A percentile compares a stretch with the other conserved stretches of the same genome.
Conservation (phyloP, 305 asterid species). For the Solanum aculeatissimum region DNA sequence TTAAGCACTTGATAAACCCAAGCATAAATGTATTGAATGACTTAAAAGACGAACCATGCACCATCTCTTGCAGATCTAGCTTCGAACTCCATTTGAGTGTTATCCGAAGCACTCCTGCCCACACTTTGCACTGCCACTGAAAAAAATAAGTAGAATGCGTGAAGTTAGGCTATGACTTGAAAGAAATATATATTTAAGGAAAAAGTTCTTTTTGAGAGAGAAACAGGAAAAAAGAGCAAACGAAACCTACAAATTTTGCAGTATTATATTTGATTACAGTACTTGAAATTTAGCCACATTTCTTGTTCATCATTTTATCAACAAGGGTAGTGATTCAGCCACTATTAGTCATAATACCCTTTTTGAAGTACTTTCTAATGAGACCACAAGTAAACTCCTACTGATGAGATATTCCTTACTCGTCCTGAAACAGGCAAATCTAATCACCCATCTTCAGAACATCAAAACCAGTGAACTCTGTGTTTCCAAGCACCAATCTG, state of each 20-base stretch:
- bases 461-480: not conserved
- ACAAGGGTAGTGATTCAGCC: not conserved
- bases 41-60: conserved; percentile 64
- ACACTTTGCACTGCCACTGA: conserved; percentile 38
- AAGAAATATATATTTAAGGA: not conserved
- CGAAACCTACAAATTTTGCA: not conserved
- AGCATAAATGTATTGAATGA: not conserved
- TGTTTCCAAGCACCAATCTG: not conserved
- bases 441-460: not conserved
- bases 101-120: conserved; percentile 48
- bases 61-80: conserved; percentile 99
- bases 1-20: not conserved
- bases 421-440: not conserved
- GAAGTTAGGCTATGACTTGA: not conserved
- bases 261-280: not conserved
- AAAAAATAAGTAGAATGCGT: not conserved
- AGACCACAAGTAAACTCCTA: not conserved
- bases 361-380: not conserved
- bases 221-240: not conserved
- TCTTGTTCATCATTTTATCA: not conserved
- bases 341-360: not conserved
- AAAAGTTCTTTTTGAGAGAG: not conserved
- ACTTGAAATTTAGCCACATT: not conserved
- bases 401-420: not conserved
- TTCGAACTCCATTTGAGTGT: conserved; percentile 80